A percentile compares a stretch with the other conserved stretches of the same genome.
Evolutionary conservation across 345 rosid species (phyloP).

Genomic region (Lenwebbia sp.): DNA sequence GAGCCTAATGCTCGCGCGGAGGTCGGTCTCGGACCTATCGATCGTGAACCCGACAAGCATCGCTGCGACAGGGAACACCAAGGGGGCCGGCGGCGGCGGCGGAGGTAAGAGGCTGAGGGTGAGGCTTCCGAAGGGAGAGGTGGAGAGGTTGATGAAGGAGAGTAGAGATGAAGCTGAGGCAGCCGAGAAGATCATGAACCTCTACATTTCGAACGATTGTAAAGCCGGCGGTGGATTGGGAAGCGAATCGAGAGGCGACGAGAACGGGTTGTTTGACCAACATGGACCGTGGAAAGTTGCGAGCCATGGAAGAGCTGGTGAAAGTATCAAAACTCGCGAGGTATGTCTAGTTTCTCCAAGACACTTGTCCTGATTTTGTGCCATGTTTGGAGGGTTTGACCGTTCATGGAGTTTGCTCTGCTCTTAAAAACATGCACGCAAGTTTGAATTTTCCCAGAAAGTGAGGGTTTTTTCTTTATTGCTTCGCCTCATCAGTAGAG

Average conservation of each 20-base stretch:
- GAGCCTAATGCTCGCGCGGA: constrained; percentile 61
- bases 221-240: not conserved
- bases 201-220: constrained; percentile 22
- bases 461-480: not conserved
- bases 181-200: constrained; percentile 55
- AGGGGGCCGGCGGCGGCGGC: not conserved
- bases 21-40: constrained; percentile 75
- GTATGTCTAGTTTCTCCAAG: constrained; percentile 16
- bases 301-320: constrained; percentile 8
- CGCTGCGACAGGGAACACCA: not conserved
- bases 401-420: not conserved
- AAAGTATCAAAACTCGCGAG: constrained; percentile 37
- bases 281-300: constrained; percentile 4
- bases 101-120: constrained; percentile 34
- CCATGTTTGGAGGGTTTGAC: not conserved
- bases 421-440: not conserved
- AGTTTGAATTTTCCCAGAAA: not conserved
- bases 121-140: constrained; percentile 57
- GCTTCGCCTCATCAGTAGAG: not conserved
- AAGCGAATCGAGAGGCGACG: not conserved
- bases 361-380: constrained; percentile 8
- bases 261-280: not conserved
- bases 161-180: constrained; percentile 47
- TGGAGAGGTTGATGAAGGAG: constrained; percentile 59
- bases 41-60: constrained; percentile 18